Conservation (phyloP, 768 basidiomycete species). For the Kwoniella heveanensis region DNA sequence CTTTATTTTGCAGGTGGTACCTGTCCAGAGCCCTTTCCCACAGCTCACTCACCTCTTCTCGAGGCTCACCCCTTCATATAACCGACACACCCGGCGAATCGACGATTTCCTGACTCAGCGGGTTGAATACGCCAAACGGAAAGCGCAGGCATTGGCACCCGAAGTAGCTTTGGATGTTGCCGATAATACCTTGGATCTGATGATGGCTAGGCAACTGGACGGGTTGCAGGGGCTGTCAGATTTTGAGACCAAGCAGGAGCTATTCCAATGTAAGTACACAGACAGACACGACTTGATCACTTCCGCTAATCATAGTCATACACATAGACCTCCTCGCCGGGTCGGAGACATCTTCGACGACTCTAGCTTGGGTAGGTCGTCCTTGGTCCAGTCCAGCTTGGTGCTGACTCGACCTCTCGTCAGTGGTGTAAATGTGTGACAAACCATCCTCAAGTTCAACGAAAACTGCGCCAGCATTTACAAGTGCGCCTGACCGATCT, state of each 20-base stretch:
- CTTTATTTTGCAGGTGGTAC: conserved; percentile 35
- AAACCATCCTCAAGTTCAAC: conserved; percentile 38
- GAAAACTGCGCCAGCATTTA: conserved; percentile 36
- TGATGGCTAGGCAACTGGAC: conserved; percentile 34
- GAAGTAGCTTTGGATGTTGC: conserved; percentile 41
- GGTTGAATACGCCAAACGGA: conserved; percentile 24
- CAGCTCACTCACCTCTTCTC: conserved; percentile 31
- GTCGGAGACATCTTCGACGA: conserved; percentile 42
- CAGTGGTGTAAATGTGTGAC: conserved; percentile 50
- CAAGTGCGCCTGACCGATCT: conserved; percentile 26
- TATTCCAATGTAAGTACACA: conserved; percentile 35
- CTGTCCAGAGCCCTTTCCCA: conserved; percentile 37
- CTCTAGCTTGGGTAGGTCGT: conserved; percentile 42
- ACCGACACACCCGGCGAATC: conserved; percentile 17
- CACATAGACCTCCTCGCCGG: conserved; percentile 42
- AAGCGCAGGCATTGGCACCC: conserved; percentile 24
- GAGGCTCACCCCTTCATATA: conserved; percentile 24
- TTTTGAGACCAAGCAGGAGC: conserved; percentile 44
- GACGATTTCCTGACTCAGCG: conserved; percentile 28
- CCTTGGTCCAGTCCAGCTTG: no score
- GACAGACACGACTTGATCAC: no score
- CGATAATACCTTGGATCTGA: conserved; percentile 50
- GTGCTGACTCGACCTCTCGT: no score
- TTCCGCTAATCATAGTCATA: no score
- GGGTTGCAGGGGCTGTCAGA: conserved; percentile 43